A percentile compares a stretch with the other conserved stretches of the same genome.
phyloP scores from a whole-genome alignment of 352 stramenopile species.

The Phytophthora pini region DNA sequence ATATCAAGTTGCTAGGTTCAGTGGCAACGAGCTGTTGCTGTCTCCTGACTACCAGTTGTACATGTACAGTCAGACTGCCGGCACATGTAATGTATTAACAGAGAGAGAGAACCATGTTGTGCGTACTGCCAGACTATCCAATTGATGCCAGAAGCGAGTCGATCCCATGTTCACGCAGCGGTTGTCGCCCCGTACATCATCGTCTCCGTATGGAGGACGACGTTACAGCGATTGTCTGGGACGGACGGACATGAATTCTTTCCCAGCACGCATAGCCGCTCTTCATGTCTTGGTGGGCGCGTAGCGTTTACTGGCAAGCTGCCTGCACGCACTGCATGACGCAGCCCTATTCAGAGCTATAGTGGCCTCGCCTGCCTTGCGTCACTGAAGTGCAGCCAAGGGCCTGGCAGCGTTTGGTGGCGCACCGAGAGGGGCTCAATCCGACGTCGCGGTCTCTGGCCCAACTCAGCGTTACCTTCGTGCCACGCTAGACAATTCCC shows the following conservation, averaged over 20 bases:
- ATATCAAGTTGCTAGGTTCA: too few relatives aligned
- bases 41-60: too few relatives aligned
- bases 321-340: background rate
- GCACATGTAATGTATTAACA: too few relatives aligned
- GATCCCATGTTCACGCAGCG: constrained; percentile 15
- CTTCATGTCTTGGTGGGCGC: constrained; percentile 9
- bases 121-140: constrained; percentile 1
- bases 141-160: background rate
- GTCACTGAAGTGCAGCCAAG: background rate
- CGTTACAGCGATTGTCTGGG: background rate
- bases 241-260: background rate
- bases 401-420: background rate
- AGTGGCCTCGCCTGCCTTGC: background rate
- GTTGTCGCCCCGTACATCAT: constrained; percentile 4
- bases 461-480: constrained; percentile 18
- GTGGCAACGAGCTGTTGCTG: too few relatives aligned
- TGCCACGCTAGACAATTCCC: constrained; percentile 6
- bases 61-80: too few relatives aligned
- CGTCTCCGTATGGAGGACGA: constrained; percentile 2
- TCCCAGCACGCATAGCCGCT: constrained; percentile 5
- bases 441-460: background rate
- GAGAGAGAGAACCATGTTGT: too few relatives aligned
- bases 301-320: constrained; percentile 9
- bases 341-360: background rate
- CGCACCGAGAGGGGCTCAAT: constrained; percentile 21